phyloP scores from a whole-genome alignment of 2,329 filamentous ascomycete species.

The Exophiala spinifera region DNA sequence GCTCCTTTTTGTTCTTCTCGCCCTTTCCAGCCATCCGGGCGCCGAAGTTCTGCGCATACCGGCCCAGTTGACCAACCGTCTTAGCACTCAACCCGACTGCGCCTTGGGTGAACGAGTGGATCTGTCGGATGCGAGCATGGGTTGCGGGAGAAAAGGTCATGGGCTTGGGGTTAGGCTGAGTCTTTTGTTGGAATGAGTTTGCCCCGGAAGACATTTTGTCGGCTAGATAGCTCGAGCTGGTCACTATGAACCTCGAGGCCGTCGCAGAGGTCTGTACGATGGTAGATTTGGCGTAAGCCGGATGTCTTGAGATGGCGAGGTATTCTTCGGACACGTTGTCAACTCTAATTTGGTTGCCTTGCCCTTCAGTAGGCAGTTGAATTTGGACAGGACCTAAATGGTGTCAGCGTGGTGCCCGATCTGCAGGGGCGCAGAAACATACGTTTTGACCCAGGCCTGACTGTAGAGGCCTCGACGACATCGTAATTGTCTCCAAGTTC shows the following conservation, averaged over 20 bases:
- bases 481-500: conserved; percentile 81
- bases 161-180: conserved; percentile 72
- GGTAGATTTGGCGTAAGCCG: conserved; percentile 83
- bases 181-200: conserved; percentile 74
- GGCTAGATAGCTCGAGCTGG: conserved; percentile 74
- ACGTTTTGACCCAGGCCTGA: conserved; percentile 92
- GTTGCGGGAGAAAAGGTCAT: conserved; percentile 85
- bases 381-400: conserved; percentile 47
- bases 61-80: conserved; percentile 79
- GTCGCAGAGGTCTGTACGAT: conserved; percentile 83
- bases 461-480: conserved; percentile 69
- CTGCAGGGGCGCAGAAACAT: conserved; percentile 22
- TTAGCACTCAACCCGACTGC: conserved; percentile 79
- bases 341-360: conserved; percentile 47
- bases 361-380: conserved; percentile 45
- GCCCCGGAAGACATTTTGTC: conserved; percentile 75
- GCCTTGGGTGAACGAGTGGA: conserved; percentile 78
- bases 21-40: conserved; percentile 68
- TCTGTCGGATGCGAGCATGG: conserved; percentile 79
- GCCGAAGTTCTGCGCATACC: conserved; percentile 85
- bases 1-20: conserved; percentile 56
- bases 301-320: conserved; percentile 74
- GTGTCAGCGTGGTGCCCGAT: conserved; percentile 21
- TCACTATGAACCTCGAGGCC: conserved; percentile 88
- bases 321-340: conserved; percentile 56